Conservation (phyloP, 2,329 filamentous ascomycete genomes). For the Pseudogymnoascus sp. region DNA sequence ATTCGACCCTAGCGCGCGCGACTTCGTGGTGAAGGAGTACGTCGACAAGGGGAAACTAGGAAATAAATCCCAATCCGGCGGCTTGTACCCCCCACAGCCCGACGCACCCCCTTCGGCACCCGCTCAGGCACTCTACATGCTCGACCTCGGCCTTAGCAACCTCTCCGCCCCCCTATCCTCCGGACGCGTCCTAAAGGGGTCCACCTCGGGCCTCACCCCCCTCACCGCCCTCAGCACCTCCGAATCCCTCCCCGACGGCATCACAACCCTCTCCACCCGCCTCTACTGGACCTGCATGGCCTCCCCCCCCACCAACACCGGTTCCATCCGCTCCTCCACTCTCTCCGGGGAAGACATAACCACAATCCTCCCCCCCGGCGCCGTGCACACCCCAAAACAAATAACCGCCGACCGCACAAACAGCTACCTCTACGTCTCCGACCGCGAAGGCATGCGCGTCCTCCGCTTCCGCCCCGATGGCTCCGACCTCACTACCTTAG, state of each 20-base stretch:
- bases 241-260: slow-evolving; percentile 36
- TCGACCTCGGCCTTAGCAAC: slow-evolving; percentile 17
- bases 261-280: slow-evolving; percentile 31
- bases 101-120: neutral
- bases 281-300: slow-evolving; percentile 49
- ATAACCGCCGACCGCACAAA: slow-evolving; percentile 21
- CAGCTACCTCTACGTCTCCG: slow-evolving; percentile 34
- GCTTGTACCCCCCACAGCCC: slow-evolving; percentile 13
- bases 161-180: slow-evolving; percentile 11
- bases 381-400: slow-evolving; percentile 44
- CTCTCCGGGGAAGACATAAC: slow-evolving; percentile 41
- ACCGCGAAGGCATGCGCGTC: slow-evolving; percentile 38
- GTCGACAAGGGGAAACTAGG: slow-evolving; percentile 29
- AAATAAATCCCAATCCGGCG: slow-evolving; percentile 27
- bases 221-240: neutral
- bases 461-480: slow-evolving; percentile 36
- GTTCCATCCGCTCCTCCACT: slow-evolving; percentile 21
- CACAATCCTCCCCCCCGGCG: slow-evolving; percentile 37
- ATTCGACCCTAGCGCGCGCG: slow-evolving; percentile 20
- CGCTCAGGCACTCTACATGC: slow-evolving; percentile 13
- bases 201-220: slow-evolving; percentile 9
- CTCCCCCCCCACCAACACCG: slow-evolving; percentile 19
- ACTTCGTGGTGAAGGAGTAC: slow-evolving; percentile 28
- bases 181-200: slow-evolving; percentile 15
- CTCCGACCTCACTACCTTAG: slow-evolving; percentile 29